A percentile compares a stretch with the other conserved stretches of the same genome.
These are phyloP conservation scores for Colletotrichum sp. DNA, from an alignment of 2,329 filamentous ascomycete genomes.

Conservation along the genomic window DNA sequence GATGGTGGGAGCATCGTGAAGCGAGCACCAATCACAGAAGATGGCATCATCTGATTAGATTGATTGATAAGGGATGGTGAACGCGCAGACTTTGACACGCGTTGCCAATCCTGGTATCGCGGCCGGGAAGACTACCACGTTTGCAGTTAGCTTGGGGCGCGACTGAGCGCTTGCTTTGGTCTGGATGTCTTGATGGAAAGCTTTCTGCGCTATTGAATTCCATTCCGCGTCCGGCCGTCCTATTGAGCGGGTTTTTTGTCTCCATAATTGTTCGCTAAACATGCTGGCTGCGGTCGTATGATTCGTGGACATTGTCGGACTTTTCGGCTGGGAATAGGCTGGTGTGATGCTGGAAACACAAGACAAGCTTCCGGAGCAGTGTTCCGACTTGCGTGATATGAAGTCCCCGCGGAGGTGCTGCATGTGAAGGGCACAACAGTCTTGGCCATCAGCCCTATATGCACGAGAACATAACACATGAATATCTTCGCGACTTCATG, in stretches of 20 bases:
- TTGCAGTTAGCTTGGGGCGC: neutral
- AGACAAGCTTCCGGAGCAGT: neutral
- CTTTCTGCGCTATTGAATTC: neutral
- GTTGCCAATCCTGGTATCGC: neutral
- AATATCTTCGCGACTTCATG: neutral
- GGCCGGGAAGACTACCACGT: neutral
- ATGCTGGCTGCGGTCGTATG: neutral
- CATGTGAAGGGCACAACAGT: neutral
- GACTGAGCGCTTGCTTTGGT: neutral
- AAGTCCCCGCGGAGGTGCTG: neutral
- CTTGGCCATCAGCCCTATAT: neutral
- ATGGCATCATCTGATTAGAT: neutral
- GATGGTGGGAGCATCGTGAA: neutral
- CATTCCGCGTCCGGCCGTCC: neutral
- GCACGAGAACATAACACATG: neutral
- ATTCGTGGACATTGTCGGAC: neutral
- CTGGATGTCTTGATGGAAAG: neutral
- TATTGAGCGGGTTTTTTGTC: neutral
- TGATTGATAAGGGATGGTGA: neutral
- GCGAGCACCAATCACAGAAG: neutral
- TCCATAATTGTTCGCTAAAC: neutral
- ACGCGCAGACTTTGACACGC: neutral
- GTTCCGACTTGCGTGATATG: neutral
- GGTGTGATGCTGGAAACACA: neutral
- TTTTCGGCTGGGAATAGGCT: neutral